Evolutionary conservation across 2,329 filamentous ascomycete genomes (phyloP).

Genomic region (Apiospora koreana): DNA sequence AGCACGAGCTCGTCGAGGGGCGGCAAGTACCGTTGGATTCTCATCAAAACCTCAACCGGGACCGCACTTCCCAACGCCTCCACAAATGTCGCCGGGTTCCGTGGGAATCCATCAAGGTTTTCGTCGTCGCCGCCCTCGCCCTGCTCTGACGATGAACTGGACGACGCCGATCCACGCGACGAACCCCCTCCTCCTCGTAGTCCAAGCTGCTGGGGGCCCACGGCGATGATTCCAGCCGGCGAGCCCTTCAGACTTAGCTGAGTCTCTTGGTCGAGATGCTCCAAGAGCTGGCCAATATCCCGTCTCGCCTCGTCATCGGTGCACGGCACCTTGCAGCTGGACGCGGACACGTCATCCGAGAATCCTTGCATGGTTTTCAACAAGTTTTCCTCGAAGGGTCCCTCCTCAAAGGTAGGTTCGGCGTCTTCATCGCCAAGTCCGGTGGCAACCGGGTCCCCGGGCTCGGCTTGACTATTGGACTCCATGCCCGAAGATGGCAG

Average conservation of each 20-base stretch:
- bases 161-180: background rate
- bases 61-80: background rate
- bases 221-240: background rate
- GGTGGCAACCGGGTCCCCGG: no score
- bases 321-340: background rate
- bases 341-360: no score
- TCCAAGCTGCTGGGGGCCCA: background rate
- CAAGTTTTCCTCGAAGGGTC: no score
- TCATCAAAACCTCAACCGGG: background rate
- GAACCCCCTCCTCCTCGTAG: background rate
- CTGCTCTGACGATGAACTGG: background rate
- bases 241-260: background rate
- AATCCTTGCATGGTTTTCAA: no score
- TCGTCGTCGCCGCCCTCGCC: background rate
- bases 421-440: no score
- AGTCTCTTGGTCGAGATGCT: background rate
- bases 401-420: no score
- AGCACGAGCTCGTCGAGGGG: background rate
- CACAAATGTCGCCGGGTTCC: accelerated
- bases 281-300: background rate
- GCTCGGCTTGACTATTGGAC: no score
- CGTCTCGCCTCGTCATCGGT: background rate
- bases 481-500: no score
- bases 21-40: background rate
- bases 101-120: background rate